Conservation (phyloP, 768 basidiomycete genomes). For the Tylopilus cervinicoccineus region DNA sequence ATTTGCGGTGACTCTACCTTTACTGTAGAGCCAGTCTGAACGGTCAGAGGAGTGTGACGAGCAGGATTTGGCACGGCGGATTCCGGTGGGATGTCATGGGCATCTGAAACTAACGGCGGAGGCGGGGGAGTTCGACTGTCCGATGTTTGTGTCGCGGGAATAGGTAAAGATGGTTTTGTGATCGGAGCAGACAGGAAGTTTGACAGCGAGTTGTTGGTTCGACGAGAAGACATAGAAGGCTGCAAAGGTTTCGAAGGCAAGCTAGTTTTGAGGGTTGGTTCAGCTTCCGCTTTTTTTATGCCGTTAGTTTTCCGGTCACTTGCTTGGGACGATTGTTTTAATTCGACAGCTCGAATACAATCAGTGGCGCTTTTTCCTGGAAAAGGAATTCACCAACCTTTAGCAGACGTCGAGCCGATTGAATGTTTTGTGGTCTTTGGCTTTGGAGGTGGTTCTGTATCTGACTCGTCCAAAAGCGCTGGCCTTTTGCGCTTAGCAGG, state of each 20-base stretch:
- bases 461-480: conserved; percentile 22
- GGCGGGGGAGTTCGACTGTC: background rate
- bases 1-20: conserved; percentile 20
- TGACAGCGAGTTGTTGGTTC: conserved; percentile 21
- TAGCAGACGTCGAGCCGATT: background rate
- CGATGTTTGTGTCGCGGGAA: background rate
- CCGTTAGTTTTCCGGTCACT: conserved; percentile 2
- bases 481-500: conserved; percentile 27
- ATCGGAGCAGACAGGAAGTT: background rate
- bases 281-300: conserved; percentile 1
- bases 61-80: background rate
- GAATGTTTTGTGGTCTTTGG: conserved; percentile 10
- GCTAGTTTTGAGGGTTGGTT: background rate
- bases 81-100: background rate
- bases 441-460: conserved; percentile 15
- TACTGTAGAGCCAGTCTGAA: conserved; percentile 11
- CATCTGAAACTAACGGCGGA: background rate
- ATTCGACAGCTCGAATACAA: conserved; percentile 11
- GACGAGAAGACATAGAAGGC: conserved; percentile 9
- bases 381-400: conserved; percentile 15
- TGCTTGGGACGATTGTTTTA: conserved; percentile 5
- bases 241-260: background rate
- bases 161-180: background rate
- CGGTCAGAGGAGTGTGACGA: background rate
- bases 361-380: background rate